Conservation (phyloP, 2,329 filamentous ascomycete genomes). For the Xylariaceae sp. region DNA sequence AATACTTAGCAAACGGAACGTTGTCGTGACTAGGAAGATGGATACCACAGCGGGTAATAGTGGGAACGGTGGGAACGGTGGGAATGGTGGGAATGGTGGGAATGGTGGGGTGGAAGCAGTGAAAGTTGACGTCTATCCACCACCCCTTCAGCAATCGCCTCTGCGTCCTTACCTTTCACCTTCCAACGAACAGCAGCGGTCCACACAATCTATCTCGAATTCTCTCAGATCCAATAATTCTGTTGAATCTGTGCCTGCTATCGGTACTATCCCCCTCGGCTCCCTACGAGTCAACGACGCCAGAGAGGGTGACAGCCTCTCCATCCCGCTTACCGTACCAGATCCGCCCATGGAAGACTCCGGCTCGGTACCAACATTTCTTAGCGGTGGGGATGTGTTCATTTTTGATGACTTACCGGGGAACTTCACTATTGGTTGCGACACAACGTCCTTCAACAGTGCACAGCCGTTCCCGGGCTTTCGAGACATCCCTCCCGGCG, state of each 20-base stretch:
- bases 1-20: background rate
- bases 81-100: constrained; percentile 15
- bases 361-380: constrained; percentile 38
- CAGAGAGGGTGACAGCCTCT: constrained; percentile 14
- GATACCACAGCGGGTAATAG: constrained; percentile 34
- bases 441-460: constrained; percentile 55
- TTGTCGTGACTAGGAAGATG: constrained; percentile 2
- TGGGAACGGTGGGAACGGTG: constrained; percentile 28
- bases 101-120: constrained; percentile 8
- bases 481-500: constrained; percentile 58
- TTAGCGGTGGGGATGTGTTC: constrained; percentile 54
- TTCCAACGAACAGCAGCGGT: constrained; percentile 8
- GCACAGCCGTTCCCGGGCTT: constrained; percentile 57
- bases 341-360: constrained; percentile 28
- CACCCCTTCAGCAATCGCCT: constrained; percentile 14
- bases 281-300: constrained; percentile 31
- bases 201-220: constrained; percentile 1
- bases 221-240: constrained; percentile 42
- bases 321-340: constrained; percentile 1
- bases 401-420: constrained; percentile 58
- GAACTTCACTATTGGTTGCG: constrained; percentile 59
- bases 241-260: constrained; percentile 40
- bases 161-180: background rate
- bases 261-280: constrained; percentile 38
- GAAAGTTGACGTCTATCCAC: constrained; percentile 26